Base-by-base conservation (phyloP, 78 protist genomes). In the Protostelium mycophagum region DNA sequence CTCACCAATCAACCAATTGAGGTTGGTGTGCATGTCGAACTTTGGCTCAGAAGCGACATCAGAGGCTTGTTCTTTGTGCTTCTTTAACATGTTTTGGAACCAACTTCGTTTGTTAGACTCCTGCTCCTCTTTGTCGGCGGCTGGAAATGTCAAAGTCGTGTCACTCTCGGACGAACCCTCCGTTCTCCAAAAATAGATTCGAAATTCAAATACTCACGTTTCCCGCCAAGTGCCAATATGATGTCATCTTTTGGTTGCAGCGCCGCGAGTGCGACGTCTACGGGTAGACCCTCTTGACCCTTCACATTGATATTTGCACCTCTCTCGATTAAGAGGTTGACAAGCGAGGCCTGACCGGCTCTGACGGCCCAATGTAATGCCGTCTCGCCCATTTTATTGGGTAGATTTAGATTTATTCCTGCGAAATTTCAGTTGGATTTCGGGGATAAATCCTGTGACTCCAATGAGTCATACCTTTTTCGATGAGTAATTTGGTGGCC, bases 361-460 rank as follows among this genome's bases (percentile, higher is more conserved):
- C 73, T 51, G 37, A 89, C 89, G 0, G 96, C 87, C 39, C 91
- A 91, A 88, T 94, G 96, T 34, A 94, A 63, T 36, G 96, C 94
- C 23, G 96, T 94, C 35, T 94, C 96, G 0, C 96, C 96, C 86
- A 90, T 87, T 88, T 88, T 91, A 38, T 94, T 94, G 73, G 88
- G 93, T 0, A 87, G 38, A 39, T 94, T 94, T 1, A 94, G 83
- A 38, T 94, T 89, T 36, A 90, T 92, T 85, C 93, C 90, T n/a
- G n/a, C n/a, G n/a, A n/a, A n/a, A n/a, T n/a, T n/a, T n/a, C n/a
- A n/a, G n/a, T n/a, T n/a, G n/a, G n/a, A n/a, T n/a, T n/a, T n/a
- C n/a, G n/a, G n/a, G n/a, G n/a, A n/a, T n/a, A n/a, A n/a, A n/a
- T n/a, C n/a, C n/a, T n/a, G n/a, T n/a, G n/a, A n/a, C n/a, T n/a